A percentile compares a stretch with the other conserved stretches of the same genome.
These are phyloP conservation scores for Amphicarpaea edgeworthii DNA, from an alignment of 306 rosid species.

Conservation along the genomic window DNA sequence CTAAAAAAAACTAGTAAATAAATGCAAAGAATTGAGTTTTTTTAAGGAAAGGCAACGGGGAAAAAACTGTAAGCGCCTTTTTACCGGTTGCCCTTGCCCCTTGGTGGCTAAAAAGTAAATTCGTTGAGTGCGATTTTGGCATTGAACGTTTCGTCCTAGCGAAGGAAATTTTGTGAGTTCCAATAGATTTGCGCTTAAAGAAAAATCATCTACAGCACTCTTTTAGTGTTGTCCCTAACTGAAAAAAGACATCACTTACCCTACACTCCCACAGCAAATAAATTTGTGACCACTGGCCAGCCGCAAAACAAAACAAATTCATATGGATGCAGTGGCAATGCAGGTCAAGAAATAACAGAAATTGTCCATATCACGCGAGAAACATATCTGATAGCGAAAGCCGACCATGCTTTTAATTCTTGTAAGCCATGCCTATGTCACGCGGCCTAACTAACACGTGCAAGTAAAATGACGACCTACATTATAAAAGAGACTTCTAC, in stretches of 20 bases:
- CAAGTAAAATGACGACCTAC: constrained; percentile 30
- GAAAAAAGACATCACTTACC: constrained; percentile 21
- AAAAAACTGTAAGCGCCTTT: background rate
- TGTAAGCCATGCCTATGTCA: constrained; percentile 10
- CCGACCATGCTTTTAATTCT: constrained; percentile 12
- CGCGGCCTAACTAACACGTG: constrained; percentile 12
- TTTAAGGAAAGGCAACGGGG: too few species aligned
- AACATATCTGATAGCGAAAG: constrained; percentile 35
- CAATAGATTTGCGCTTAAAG: constrained; percentile 24
- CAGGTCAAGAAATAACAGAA: constrained; percentile 28
- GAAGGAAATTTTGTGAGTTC: constrained; percentile 45
- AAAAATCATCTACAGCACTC: constrained; percentile 2
- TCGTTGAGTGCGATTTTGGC: constrained; percentile 44
- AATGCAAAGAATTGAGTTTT: background rate
- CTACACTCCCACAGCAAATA: constrained; percentile 36
- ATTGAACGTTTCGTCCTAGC: constrained; percentile 44
- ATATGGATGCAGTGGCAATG: constrained; percentile 39
- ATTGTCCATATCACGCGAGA: background rate
- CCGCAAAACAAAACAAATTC: constrained; percentile 15
- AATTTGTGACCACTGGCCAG: constrained; percentile 29
- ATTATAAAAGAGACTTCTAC: constrained; percentile 21
- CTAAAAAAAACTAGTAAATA: background rate
- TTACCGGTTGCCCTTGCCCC: constrained; percentile 33
- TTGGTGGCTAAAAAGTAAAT: constrained; percentile 22
- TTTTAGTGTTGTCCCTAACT: constrained; percentile 24